Base-by-base conservation (phyloP, 2,329 filamentous ascomycete species). In the Aspergillus sp. region DNA sequence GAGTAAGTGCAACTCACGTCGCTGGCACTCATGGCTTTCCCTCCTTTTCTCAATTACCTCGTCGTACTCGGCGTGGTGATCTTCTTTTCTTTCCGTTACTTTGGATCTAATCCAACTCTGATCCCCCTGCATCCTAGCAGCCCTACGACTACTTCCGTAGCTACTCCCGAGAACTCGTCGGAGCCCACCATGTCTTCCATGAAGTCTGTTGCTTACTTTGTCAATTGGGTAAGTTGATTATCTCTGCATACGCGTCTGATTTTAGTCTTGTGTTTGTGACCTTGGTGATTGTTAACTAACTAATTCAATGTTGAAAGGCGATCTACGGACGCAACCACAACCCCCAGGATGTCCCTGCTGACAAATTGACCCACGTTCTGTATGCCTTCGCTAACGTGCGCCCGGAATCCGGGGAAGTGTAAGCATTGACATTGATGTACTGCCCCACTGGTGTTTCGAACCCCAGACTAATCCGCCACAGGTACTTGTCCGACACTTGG, bases 361-460 rank as follows among this genome's bases (percentile, higher is more conserved):
- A 92, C 56, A 90, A 91, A 62, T 84, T 96, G 36, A 96, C 92
- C 0, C 93, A 97, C 71, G 77, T 96, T 7, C 85, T 96, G 16
- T 96, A 96, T 68, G 84, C 92, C 10, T 97, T 97, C 77, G 92
- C 91, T 70, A 95, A 96, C 73, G 86, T 96, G 59, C 85, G 87
- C 1, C 84, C 87, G 3, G 90, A 93, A 4, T 86, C 83, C 46
- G 92, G 92, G 55, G 90, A 95, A 78, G 91, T 94, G 79, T 90
- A 81, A 63, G 71, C 63, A n/a, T 32, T 50, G 36, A 42, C 14
- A 9, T 29, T 29, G 6, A 29, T 22, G 12, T 26, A 59, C 29
- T 20, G 12, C 32, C 16, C 14, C 16, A 45, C 6, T 2, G 11
- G 3, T 14, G 1, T 22, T 49, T 16, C 36, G 32, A 26, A 14